Base-by-base conservation (phyloP, 2,329 filamentous ascomycete species). In the Diaporthe capsici region DNA sequence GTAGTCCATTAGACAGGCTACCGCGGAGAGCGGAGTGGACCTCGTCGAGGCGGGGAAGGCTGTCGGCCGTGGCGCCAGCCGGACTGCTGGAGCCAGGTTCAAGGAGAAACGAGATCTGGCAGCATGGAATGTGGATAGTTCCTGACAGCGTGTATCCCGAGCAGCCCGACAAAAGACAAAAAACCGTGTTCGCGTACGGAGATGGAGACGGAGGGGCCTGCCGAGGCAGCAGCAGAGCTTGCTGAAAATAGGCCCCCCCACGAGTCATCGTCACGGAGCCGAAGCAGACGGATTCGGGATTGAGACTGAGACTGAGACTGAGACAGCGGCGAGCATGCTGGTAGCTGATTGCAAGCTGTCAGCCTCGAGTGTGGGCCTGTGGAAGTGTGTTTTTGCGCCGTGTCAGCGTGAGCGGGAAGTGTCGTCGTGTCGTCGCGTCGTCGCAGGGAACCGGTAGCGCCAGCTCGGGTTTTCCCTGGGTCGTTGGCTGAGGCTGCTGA, bases 51-150 rank as follows among this genome's bases (percentile, higher is more conserved):
- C 57, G 72, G 72, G 75, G 67, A 61, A 49, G 13, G 53, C 25
- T n/a, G 60, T 70, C 44, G 53, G 47, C 17, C 75, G 75, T 76
- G 75, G 72, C 75, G 75, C 75, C 44, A 74, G 75, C 22, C 39
- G 31, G 63, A 10, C 25, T 65, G 25, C 51, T 72, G 57, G 65
- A 37, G 57, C 71, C 44, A 34, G 28, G 42, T 10, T 44, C n/a
- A 28, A 34, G 28, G 34, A 31, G 61, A 49, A 37, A 25, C 20
- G 61, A 37, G n/a, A 49, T 34, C 28, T 67, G 28, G 44, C 44
- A 67, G 42, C 20, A 67, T 34, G 61, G 61, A 25, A 49, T 31
- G n/a, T 15, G 58, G 58, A 25, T 13, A 25, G 17, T 15, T n/a
- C 15, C 34, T 15, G 37, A 39, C 34, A 44, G 12, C 9, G 37